Conservation (phyloP, 169 alveolate genomes). For the Plasmodium cynomolgi region DNA sequence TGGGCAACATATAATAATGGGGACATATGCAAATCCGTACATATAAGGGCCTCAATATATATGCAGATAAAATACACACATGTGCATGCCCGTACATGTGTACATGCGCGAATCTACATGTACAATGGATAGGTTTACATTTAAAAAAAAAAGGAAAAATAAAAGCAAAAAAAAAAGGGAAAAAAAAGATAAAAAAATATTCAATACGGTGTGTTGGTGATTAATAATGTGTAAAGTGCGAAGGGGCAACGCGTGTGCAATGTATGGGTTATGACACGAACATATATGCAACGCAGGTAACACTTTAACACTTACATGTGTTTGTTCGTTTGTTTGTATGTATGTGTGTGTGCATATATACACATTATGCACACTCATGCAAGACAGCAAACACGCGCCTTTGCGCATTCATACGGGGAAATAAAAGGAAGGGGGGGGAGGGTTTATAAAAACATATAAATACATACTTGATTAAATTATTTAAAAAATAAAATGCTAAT, state of each 20-base stretch:
- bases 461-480: neutral
- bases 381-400: neutral
- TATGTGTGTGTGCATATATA: neutral
- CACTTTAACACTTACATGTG: neutral
- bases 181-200: neutral
- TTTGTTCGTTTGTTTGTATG: neutral
- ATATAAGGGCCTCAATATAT: neutral
- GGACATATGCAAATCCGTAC: conserved; percentile 2
- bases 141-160: conserved; percentile 3
- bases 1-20: neutral
- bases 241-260: neutral
- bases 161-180: neutral
- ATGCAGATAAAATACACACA: neutral
- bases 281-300: neutral
- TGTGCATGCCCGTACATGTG: neutral
- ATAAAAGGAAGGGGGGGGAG: neutral
- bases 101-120: neutral
- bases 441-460: neutral
- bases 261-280: neutral
- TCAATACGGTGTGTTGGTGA: neutral
- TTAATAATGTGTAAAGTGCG: neutral
- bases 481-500: neutral
- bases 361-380: neutral
- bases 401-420: neutral
- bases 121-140: neutral